A percentile compares a stretch with the other conserved stretches of the same genome.
phyloP scores from a whole-genome alignment of 768 basidiomycete genomes.

The Suillus americanus region DNA sequence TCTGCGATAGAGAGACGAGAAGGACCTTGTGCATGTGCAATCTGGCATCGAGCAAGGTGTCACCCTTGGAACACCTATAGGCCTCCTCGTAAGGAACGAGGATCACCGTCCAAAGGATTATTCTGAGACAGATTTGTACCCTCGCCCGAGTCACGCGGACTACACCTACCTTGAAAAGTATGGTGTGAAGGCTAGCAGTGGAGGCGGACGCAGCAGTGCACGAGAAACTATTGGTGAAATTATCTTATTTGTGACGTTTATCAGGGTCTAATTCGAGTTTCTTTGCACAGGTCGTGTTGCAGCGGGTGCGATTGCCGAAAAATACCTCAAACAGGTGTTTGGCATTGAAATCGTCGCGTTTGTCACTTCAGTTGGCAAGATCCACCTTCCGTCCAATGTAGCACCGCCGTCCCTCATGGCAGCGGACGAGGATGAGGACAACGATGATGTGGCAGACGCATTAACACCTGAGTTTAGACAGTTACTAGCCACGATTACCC shows the following conservation, averaged over 20 bases:
- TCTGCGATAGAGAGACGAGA: constrained; percentile 81
- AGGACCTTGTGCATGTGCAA: constrained; percentile 90
- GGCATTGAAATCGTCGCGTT: constrained; percentile 97
- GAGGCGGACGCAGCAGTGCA: constrained; percentile 92
- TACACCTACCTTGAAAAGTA: constrained; percentile 98
- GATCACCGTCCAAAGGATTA: constrained; percentile 99
- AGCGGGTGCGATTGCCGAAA: constrained; percentile 97
- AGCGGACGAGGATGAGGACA: constrained; percentile 52
- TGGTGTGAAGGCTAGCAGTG: constrained; percentile 94
- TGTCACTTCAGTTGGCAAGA: constrained; percentile 93
- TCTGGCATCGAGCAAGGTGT: constrained; percentile 93
- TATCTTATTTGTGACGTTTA: background rate
- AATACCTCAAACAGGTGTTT: constrained; percentile 82
- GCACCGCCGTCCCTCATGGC: constrained; percentile 39
- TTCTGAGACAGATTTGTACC: constrained; percentile 96
- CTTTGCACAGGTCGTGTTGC: constrained; percentile 78
- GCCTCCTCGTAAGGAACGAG: constrained; percentile 94
- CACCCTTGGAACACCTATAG: constrained; percentile 97
- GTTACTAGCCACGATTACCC: constrained; percentile 75
- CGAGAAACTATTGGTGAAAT: constrained; percentile 89
- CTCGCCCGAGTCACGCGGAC: constrained; percentile 96
- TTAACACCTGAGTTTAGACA: constrained; percentile 81
- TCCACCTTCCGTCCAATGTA: constrained; percentile 66
- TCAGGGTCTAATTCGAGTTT: background rate
- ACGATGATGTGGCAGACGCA: constrained; percentile 66